Conservation (phyloP, 1,284 basidiomycete genomes). For the Volvariella surrecta region DNA sequence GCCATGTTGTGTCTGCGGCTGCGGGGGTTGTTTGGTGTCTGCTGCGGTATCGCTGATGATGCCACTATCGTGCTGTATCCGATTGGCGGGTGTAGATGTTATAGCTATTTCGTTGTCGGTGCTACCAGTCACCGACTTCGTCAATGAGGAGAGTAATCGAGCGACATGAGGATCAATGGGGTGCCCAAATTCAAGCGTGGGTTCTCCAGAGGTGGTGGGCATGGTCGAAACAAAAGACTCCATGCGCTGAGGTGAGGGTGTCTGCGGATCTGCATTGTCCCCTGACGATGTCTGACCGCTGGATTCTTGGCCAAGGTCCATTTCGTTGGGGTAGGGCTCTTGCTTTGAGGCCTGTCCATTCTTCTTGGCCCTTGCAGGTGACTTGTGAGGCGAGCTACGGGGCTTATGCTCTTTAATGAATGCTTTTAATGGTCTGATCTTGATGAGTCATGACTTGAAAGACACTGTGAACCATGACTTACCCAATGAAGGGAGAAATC, state of each 20-base stretch:
- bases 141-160: constrained; percentile 52
- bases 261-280: constrained; percentile 52
- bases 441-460: not conserved
- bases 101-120: constrained; percentile 3
- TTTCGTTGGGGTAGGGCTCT: constrained; percentile 15
- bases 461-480: constrained; percentile 18
- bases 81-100: not conserved
- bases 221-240: constrained; percentile 10
- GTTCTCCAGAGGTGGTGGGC: constrained; percentile 1
- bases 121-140: constrained; percentile 39
- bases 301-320: constrained; percentile 41
- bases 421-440: constrained; percentile 49
- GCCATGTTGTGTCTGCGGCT: not conserved
- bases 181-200: constrained; percentile 4
- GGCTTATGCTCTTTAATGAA: constrained; percentile 53
- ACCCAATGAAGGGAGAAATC: constrained; percentile 93
- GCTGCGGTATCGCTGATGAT: not conserved
- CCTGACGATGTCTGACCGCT: constrained; percentile 59
- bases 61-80: constrained; percentile 11
- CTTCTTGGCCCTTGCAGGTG: constrained; percentile 16
- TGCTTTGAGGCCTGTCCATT: constrained; percentile 18
- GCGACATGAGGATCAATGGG: constrained; percentile 63
- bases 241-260: constrained; percentile 49
- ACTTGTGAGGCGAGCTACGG: constrained; percentile 13
- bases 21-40: not conserved